A percentile compares a stretch with the other conserved stretches of the same genome.
Evolutionary conservation across 495 filamentous ascomycete species (phyloP).

Genomic region (Aspergillus heteromorphus): DNA sequence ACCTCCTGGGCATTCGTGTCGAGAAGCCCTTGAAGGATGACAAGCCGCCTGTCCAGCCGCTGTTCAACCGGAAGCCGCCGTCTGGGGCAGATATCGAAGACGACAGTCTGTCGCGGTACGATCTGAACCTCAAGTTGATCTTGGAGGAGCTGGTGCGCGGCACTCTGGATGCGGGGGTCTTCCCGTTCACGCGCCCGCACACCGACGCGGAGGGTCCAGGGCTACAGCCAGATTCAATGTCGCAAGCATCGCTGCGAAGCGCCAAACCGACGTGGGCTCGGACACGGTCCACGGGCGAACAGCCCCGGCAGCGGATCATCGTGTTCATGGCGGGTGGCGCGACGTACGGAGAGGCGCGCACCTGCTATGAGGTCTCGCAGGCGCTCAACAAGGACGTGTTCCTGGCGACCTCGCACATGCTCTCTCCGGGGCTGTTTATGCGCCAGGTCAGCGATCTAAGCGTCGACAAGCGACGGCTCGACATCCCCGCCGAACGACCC

Average conservation of each 20-base stretch:
- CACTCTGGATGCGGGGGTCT: constrained; percentile 52
- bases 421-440: constrained; percentile 73
- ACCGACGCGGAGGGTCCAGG: constrained; percentile 55
- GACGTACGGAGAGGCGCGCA: constrained; percentile 80
- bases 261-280: constrained; percentile 95
- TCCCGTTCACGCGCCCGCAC: constrained; percentile 79
- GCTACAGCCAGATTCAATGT: constrained; percentile 50
- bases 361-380: constrained; percentile 82
- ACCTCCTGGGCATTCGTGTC: constrained; percentile 72
- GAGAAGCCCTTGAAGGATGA: constrained; percentile 72
- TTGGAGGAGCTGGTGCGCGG: constrained; percentile 62
- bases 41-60: constrained; percentile 54
- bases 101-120: constrained; percentile 47
- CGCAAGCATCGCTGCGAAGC: constrained; percentile 73
- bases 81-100: constrained; percentile 42
- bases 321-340: constrained; percentile 96
- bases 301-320: constrained; percentile 84
- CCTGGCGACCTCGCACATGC: constrained; percentile 86
- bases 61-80: constrained; percentile 61
- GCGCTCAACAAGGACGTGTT: constrained; percentile 72
- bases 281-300: constrained; percentile 64
- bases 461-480: constrained; percentile 63
- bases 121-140: constrained; percentile 54
- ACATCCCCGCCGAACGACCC: constrained; percentile 76
- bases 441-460: constrained; percentile 76